A percentile compares a stretch with the other conserved stretches of the same genome.
Conservation (phyloP, 2,329 filamentous ascomycete species). For the Alternaria gansuensis region DNA sequence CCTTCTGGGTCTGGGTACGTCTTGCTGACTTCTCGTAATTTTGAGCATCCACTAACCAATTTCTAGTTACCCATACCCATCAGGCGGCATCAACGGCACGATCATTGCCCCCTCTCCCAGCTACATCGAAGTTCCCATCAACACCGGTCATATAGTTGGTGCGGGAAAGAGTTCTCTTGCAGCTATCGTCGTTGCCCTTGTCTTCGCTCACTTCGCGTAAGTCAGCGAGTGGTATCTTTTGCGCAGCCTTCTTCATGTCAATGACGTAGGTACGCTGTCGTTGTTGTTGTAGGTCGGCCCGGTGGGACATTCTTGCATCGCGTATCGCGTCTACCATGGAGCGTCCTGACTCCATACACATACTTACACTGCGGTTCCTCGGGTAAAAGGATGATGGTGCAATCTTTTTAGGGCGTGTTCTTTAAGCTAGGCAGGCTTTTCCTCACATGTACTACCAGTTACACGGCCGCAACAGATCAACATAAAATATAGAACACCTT, state of each 20-base stretch:
- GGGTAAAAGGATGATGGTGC: conserved; percentile 21
- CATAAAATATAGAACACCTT: conserved; percentile 40
- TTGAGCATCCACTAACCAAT: conserved; percentile 15
- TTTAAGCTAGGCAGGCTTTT: conserved; percentile 38
- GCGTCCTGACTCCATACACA: conserved; percentile 25
- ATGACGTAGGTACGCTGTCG: conserved; percentile 21
- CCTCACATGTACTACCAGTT: conserved; percentile 44
- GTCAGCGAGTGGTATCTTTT: conserved; percentile 1
- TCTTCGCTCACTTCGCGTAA: conserved; percentile 42
- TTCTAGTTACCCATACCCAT: conserved; percentile 29
- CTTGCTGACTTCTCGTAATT: neutral
- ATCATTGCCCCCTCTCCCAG: conserved; percentile 37
- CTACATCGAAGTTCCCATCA: conserved; percentile 36
- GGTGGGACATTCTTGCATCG: conserved; percentile 31
- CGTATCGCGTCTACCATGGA: conserved; percentile 32
- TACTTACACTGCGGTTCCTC: conserved; percentile 31
- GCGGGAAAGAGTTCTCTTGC: conserved; percentile 37
- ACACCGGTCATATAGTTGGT: conserved; percentile 34
- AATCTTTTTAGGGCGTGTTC: conserved; percentile 36
- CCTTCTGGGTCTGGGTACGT: conserved; percentile 44
- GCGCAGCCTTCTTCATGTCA: conserved; percentile 15
- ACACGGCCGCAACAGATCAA: conserved; percentile 36
- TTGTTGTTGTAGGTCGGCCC: conserved; percentile 25
- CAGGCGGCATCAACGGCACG: conserved; percentile 35
- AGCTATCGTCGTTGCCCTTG: conserved; percentile 41